phyloP scores from a whole-genome alignment of 2,329 filamentous ascomycete species.

The Onygenales sp. region DNA sequence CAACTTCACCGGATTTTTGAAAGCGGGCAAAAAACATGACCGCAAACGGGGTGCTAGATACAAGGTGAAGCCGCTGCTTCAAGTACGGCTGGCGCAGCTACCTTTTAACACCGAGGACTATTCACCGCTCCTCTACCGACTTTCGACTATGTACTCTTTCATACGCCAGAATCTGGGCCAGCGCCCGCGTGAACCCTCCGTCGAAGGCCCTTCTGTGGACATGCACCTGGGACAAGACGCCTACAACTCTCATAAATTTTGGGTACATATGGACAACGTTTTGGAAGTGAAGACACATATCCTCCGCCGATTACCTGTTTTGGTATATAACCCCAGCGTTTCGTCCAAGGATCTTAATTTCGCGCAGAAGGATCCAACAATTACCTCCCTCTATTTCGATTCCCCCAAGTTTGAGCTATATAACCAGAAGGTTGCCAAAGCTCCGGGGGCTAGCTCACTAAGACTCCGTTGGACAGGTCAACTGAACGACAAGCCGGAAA shows the following conservation, averaged over 20 bases:
- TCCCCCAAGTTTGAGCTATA: constrained; percentile 79
- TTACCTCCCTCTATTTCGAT: constrained; percentile 96
- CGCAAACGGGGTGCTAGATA: constrained; percentile 80
- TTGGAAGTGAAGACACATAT: constrained; percentile 96
- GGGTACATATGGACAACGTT: constrained; percentile 91
- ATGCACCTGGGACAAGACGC: constrained; percentile 49
- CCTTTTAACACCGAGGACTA: constrained; percentile 96
- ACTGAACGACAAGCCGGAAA: constrained; percentile 65
- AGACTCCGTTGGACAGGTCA: constrained; percentile 89
- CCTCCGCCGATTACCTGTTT: constrained; percentile 75
- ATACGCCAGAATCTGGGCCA: constrained; percentile 64
- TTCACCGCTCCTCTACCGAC: constrained; percentile 72
- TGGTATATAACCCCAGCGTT: constrained; percentile 79
- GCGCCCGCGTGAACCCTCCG: constrained; percentile 38
- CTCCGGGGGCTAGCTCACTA: constrained; percentile 68
- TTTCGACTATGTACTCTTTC: constrained; percentile 94
- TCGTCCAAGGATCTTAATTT: constrained; percentile 73
- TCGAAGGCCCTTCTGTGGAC: constrained; percentile 35
- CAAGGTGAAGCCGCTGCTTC: constrained; percentile 81
- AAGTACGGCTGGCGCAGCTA: constrained; percentile 75
- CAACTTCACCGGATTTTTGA: constrained; percentile 96
- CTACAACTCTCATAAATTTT: constrained; percentile 88
- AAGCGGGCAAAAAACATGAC: constrained; percentile 98
- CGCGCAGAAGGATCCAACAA: constrained; percentile 68
- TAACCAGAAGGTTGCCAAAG: constrained; percentile 68